Base-by-base conservation (phyloP, 768 basidiomycete genomes). In the Lentinus brumalis region DNA sequence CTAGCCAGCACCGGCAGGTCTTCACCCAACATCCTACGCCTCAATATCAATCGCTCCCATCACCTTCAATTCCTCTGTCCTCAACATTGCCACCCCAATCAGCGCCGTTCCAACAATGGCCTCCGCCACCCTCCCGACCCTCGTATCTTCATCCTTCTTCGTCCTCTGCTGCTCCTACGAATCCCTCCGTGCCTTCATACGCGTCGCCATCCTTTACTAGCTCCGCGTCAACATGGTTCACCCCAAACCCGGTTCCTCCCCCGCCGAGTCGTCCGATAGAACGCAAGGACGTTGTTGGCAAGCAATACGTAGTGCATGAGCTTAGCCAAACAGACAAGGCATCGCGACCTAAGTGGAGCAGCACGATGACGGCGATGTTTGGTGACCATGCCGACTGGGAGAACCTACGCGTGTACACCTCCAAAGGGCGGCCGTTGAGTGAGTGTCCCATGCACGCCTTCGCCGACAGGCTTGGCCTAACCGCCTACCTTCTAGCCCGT, bases 301-400 rank as follows among this genome's bases (percentile, higher is more conserved):
- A 84, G 68, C 91, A 87, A 67, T 92, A 92, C 66, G 73, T 93
- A 3, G 74, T 92, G 2, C 87, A 92, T 67, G 88, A 91, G 65
- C 52, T 79, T 3, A 77, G 74, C 2, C 84, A 88, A 62, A 69
- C 73, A 1, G 74, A 79, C 26, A 76, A 76, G 5, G 72, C 74
- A 0, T 72, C 77, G 0, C 84, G 85, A 59, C 87, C 89, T 0
- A 69, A 73, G 0, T 89, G 91, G 89, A 78, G 75, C 50, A 84
- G 88, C 32, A 92, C 89, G 11, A 91, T 95, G 88, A 68, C 80
- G 7, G 87, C 92, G 1, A 80, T 96, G 77, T 93, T 98, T 66
- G 94, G 96, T 2, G 80, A 89, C 53, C 89, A 96, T 66, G 87
- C 88, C 9, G 81, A 87, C 50, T 98, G 91, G 91, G 86, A 89